Percentiles rank a stretch among this genome's conserved stretches.
These are phyloP conservation scores for Trichophyton benhamiae DNA, from an alignment of 2,329 filamentous ascomycete genomes.

Conservation along the genomic window DNA sequence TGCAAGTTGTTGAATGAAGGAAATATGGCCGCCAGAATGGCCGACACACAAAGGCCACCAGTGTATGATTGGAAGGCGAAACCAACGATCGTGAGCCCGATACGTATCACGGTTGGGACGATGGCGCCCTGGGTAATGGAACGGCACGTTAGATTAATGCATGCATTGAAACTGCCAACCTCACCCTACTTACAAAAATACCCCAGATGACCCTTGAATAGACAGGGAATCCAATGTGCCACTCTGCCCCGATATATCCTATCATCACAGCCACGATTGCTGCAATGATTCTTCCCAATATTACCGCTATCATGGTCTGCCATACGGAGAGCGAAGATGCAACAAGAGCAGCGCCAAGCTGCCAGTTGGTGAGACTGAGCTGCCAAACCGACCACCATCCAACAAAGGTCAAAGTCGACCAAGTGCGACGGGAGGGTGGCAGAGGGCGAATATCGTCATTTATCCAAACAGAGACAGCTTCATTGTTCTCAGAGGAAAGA, in stretches of 20 bases:
- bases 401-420: constrained; percentile 33
- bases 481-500: background rate
- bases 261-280: constrained; percentile 27
- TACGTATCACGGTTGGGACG: constrained; percentile 23
- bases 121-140: background rate
- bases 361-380: constrained; percentile 25
- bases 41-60: constrained; percentile 26
- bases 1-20: constrained; percentile 24
- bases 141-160: background rate
- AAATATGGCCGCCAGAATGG: constrained; percentile 13
- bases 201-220: constrained; percentile 32
- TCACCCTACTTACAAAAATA: constrained; percentile 30
- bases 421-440: constrained; percentile 33
- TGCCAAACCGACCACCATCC: constrained; percentile 40
- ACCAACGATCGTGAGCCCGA: constrained; percentile 26
- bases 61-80: constrained; percentile 21
- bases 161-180: constrained; percentile 15
- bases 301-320: constrained; percentile 23
- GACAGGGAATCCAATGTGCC: constrained; percentile 36
- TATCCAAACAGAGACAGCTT: constrained; percentile 19
- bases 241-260: constrained; percentile 30
- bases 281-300: constrained; percentile 27
- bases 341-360: constrained; percentile 25
- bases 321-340: constrained; percentile 24
- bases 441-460: constrained; percentile 43